Conservation (phyloP, 495 filamentous ascomycete genomes). For the Wilcoxina mikolae region DNA sequence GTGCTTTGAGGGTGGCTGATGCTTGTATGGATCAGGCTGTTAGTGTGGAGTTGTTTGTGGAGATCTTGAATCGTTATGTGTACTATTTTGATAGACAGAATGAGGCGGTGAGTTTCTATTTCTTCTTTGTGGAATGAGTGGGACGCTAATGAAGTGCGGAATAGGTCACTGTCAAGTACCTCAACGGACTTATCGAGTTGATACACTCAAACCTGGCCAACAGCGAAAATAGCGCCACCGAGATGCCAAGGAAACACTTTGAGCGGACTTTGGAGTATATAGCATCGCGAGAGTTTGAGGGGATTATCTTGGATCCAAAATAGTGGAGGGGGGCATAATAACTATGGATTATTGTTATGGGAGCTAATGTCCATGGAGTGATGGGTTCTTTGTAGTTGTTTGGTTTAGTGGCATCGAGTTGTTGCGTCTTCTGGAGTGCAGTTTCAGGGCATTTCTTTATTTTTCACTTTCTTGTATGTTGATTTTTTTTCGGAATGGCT, state of each 20-base stretch:
- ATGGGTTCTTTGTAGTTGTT: too few relatives aligned
- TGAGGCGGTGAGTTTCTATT: conserved; percentile 55
- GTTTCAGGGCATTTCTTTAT: too few relatives aligned
- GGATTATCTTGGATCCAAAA: conserved; percentile 50
- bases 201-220: conserved; percentile 85
- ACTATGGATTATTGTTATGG: too few relatives aligned
- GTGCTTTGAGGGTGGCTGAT: conserved; percentile 87
- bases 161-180: conserved; percentile 88
- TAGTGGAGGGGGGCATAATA: neutral
- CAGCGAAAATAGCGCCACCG: conserved; percentile 62
- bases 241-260: conserved; percentile 82
- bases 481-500: too few relatives aligned
- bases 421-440: too few relatives aligned
- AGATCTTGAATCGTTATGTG: conserved; percentile 94
- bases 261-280: conserved; percentile 90
- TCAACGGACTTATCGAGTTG: conserved; percentile 94
- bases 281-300: conserved; percentile 77
- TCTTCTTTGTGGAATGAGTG: neutral
- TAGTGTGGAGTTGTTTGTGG: conserved; percentile 91
- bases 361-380: too few relatives aligned
- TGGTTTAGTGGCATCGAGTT: too few relatives aligned
- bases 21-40: conserved; percentile 99
- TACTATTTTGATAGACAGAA: conserved; percentile 99
- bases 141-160: neutral
- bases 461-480: too few relatives aligned